Conservation (phyloP, 139 green algal species). For the Zygnema cylindricum region DNA sequence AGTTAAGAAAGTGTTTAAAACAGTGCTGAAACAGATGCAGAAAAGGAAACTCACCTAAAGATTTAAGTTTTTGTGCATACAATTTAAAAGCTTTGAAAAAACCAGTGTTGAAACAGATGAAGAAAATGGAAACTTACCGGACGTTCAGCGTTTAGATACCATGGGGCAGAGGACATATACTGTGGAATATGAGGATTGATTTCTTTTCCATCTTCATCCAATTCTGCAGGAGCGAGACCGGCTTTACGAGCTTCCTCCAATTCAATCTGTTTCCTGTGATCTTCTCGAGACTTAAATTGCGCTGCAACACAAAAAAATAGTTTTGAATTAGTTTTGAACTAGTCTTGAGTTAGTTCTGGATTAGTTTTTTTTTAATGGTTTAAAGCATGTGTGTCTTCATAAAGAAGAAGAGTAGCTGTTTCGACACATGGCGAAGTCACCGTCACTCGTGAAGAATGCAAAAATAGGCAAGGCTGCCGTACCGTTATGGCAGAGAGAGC, state of each 20-base stretch:
- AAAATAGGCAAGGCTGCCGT: neutral
- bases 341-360: too few species aligned
- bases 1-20: too few species aligned
- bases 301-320: conserved; percentile 27
- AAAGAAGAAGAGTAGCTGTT: too few species aligned
- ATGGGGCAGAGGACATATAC: conserved; percentile 95
- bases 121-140: too few species aligned
- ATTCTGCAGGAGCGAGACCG: conserved; percentile 86
- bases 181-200: conserved; percentile 99
- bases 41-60: too few species aligned
- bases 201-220: conserved; percentile 97
- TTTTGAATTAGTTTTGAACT: neutral
- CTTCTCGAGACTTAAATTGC: conserved; percentile 69
- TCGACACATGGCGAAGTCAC: neutral
- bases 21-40: too few species aligned
- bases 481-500: too few species aligned
- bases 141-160: conserved; percentile 83
- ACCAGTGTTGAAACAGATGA: too few species aligned
- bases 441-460: neutral
- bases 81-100: too few species aligned
- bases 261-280: conserved; percentile 79
- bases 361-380: neutral
- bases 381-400: neutral
- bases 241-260: conserved; percentile 97
- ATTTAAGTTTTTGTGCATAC: too few species aligned